These are phyloP conservation scores for Globisporangium orthogonon DNA, from an alignment of 352 stramenopile species.

Conservation along the genomic window DNA sequence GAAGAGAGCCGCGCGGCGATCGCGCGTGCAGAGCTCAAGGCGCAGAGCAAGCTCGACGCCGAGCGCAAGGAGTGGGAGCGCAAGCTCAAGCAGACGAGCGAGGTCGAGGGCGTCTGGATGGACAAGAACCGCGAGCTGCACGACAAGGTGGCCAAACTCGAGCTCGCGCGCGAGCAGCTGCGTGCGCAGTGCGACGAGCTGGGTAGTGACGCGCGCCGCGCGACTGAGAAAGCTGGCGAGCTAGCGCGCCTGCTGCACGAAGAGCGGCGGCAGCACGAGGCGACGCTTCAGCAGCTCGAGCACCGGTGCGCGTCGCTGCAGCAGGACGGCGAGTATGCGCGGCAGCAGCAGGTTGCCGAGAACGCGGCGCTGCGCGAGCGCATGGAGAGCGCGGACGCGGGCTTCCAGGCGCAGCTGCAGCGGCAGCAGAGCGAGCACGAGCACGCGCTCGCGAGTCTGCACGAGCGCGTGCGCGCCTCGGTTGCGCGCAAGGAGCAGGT, in stretches of 20 bases:
- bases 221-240: constrained; percentile 43
- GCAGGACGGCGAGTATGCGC: constrained; percentile 27
- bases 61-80: constrained; percentile 63
- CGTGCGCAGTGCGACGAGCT: constrained; percentile 42
- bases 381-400: constrained; percentile 27
- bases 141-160: constrained; percentile 52
- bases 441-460: constrained; percentile 44
- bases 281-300: constrained; percentile 31
- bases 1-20: constrained; percentile 55
- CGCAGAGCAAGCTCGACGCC: constrained; percentile 40
- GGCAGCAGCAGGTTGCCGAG: constrained; percentile 42
- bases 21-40: constrained; percentile 39
- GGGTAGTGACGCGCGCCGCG: constrained; percentile 28
- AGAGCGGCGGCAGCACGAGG: constrained; percentile 47
- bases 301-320: constrained; percentile 34
- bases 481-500: constrained; percentile 62
- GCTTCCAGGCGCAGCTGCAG: constrained; percentile 34
- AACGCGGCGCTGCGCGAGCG: constrained; percentile 38
- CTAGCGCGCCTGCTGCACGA: constrained; percentile 51
- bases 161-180: constrained; percentile 38
- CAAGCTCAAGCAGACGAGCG: constrained; percentile 67
- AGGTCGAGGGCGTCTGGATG: constrained; percentile 83
- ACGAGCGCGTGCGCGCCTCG: constrained; percentile 64
- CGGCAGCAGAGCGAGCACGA: constrained; percentile 48
- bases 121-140: constrained; percentile 78